These are phyloP conservation scores for Heliocybe sulcata DNA, from an alignment of 1,284 basidiomycete genomes.

Conservation along the genomic window DNA sequence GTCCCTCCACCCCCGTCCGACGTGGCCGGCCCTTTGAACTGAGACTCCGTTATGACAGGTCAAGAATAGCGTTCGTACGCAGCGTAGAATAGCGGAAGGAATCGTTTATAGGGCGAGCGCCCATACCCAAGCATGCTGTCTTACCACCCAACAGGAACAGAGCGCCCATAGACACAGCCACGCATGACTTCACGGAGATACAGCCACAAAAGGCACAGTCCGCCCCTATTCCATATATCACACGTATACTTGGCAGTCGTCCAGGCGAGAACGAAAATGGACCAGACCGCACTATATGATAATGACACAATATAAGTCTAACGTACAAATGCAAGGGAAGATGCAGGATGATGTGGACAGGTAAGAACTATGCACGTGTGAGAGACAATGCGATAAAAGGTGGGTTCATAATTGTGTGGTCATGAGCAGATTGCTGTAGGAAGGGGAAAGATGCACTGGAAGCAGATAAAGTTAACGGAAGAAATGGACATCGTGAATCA, in stretches of 20 bases:
- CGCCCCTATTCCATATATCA: neutral
- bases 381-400: constrained; percentile 14
- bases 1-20: neutral
- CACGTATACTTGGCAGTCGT: neutral
- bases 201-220: neutral
- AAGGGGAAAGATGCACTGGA: constrained; percentile 21
- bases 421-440: constrained; percentile 25
- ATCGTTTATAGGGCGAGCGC: neutral
- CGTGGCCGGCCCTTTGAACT: neutral
- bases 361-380: constrained; percentile 18
- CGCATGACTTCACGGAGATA: neutral
- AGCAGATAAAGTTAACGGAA: constrained; percentile 22
- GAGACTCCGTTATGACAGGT: too few species aligned
- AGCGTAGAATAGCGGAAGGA: neutral
- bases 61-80: neutral
- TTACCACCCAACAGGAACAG: neutral
- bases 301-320: constrained; percentile 25
- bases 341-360: constrained; percentile 24
- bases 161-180: constrained; percentile 1
- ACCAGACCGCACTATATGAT: neutral
- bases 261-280: neutral
- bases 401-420: constrained; percentile 7
- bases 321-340: constrained; percentile 31
- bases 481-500: constrained; percentile 25
- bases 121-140: neutral